Percentiles rank a stretch among this genome's conserved stretches.
Conservation (phyloP, 1,284 basidiomycete genomes). For the Pyrrhoderma noxium region DNA sequence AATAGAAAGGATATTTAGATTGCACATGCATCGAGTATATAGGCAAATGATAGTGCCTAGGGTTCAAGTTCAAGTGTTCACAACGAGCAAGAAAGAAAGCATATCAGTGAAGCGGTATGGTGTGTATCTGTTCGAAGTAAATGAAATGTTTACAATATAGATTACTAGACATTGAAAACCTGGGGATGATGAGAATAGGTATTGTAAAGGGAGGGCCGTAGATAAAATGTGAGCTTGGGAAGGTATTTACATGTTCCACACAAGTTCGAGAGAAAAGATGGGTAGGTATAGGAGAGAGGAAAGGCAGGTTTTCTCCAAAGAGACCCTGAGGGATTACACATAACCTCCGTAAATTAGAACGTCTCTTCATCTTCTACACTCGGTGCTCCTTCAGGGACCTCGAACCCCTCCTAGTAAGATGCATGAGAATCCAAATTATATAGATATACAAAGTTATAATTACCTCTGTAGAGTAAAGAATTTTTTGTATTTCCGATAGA, state of each 20-base stretch:
- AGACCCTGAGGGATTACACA: neutral
- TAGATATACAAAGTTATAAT: conserved; percentile 21
- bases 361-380: conserved; percentile 54
- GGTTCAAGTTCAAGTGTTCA: too few species aligned
- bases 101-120: too few species aligned
- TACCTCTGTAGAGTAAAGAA: conserved; percentile 93
- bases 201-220: neutral
- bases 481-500: conserved; percentile 83
- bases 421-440: conserved; percentile 16
- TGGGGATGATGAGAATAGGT: too few species aligned
- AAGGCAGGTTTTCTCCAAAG: neutral
- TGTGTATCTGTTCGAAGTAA: too few species aligned
- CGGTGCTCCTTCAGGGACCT: conserved; percentile 50
- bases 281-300: neutral
- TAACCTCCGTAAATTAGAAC: conserved; percentile 28
- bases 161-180: neutral
- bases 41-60: too few species aligned
- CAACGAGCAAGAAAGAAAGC: too few species aligned
- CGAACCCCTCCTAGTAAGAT: conserved; percentile 52
- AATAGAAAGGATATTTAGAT: too few species aligned
- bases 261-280: too few species aligned
- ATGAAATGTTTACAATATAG: too few species aligned
- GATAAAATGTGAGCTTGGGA: neutral
- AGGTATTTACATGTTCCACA: too few species aligned
- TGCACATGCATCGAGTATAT: too few species aligned